Conservation (phyloP, 169 alveolate genomes). For the Eimeria necatrix region DNA sequence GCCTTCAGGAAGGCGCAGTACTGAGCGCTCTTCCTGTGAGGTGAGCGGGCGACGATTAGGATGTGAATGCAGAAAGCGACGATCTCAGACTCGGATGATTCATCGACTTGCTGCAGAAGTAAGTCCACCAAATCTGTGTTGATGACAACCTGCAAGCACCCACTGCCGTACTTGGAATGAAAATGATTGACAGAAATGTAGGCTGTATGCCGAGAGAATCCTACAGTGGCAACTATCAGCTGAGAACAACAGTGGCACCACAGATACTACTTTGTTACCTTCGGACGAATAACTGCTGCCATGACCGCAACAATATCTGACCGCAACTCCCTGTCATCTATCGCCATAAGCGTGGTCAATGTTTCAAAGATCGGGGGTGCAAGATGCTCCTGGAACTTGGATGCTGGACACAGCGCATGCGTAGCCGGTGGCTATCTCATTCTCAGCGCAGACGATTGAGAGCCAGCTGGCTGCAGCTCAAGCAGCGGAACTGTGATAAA, state of each 20-base stretch:
- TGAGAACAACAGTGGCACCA: neutral
- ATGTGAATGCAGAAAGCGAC: constrained; percentile 80
- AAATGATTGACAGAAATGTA: too few relatives aligned
- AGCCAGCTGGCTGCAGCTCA: neutral
- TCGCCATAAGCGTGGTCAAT: constrained; percentile 81
- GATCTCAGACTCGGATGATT: constrained; percentile 60
- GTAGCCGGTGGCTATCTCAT: neutral
- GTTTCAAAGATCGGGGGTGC: constrained; percentile 79
- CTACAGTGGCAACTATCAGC: too few relatives aligned
- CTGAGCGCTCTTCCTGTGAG: constrained; percentile 78
- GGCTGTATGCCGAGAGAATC: too few relatives aligned
- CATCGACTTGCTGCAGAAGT: constrained; percentile 64
- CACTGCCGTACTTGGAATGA: neutral
- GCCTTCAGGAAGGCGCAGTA: constrained; percentile 69
- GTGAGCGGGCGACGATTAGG: constrained; percentile 80
- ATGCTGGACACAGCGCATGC: constrained; percentile 45
- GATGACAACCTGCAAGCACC: constrained; percentile 76
- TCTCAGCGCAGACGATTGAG: neutral
- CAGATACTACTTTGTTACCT: constrained; percentile 19
- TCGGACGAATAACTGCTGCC: constrained; percentile 82
- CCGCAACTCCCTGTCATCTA: constrained; percentile 77
- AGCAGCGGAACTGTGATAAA: neutral
- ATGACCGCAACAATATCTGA: constrained; percentile 81
- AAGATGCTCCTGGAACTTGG: constrained; percentile 79
- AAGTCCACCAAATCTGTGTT: constrained; percentile 81